Evolutionary conservation across 495 filamentous ascomycete genomes (phyloP).

Genomic region (Poronia punctata): DNA sequence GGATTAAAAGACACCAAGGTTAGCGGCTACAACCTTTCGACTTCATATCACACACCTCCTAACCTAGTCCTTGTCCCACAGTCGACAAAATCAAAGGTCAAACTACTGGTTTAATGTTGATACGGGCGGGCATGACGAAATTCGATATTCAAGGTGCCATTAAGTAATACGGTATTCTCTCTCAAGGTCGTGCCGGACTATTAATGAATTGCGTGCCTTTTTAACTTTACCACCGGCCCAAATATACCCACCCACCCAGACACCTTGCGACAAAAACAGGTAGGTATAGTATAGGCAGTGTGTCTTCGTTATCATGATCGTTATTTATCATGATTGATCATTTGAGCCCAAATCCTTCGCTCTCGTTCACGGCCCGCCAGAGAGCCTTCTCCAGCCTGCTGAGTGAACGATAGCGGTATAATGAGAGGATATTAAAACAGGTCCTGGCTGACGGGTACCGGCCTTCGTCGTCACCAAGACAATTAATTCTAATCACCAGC

Average conservation of each 20-base stretch:
- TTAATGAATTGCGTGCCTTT: neutral
- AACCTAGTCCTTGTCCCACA: too few species aligned
- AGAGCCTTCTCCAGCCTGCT: constrained; percentile 64
- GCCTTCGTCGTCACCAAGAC: constrained; percentile 64
- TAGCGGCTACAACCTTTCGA: too few species aligned
- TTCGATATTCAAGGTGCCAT: neutral
- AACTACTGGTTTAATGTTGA: too few species aligned
- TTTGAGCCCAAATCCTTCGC: constrained; percentile 92
- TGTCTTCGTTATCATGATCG: constrained; percentile 10
- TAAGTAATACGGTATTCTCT: too few species aligned
- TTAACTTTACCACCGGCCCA: neutral
- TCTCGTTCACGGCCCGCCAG: constrained; percentile 82
- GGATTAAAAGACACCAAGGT: too few species aligned
- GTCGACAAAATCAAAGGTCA: too few species aligned
- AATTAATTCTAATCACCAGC: constrained; percentile 65
- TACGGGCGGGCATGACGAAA: too few species aligned
- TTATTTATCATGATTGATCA: too few species aligned
- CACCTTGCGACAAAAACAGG: constrained; percentile 7
- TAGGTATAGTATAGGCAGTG: constrained; percentile 1
- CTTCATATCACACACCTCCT: too few species aligned
- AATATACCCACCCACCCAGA: neutral
- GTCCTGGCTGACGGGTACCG: constrained; percentile 84
- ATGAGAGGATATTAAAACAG: constrained; percentile 79
- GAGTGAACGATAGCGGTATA: constrained; percentile 63
- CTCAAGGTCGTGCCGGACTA: neutral